Percentiles rank a stretch among this genome's conserved stretches.
Evolutionary conservation across 768 basidiomycete genomes (phyloP).

Genomic region (Fibroporia radiculosa): DNA sequence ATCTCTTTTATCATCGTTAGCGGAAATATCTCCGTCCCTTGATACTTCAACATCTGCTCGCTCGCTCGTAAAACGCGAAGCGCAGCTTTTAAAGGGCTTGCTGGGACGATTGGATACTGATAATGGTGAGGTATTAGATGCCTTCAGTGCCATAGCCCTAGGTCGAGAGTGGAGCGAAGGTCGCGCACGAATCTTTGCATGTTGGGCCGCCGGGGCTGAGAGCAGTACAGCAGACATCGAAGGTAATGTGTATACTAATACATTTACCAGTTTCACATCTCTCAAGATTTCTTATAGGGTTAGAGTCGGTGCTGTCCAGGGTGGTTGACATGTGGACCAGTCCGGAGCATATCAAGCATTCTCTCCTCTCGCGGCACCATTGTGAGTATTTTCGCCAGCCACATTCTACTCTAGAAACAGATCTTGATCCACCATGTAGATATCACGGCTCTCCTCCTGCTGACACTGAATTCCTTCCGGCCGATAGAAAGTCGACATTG

Average conservation of each 20-base stretch:
- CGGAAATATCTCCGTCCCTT: slow-evolving; percentile 22
- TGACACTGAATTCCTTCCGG: slow-evolving; percentile 55
- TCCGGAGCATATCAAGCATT: slow-evolving; percentile 72
- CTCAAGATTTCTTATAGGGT: no score
- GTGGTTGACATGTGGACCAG: slow-evolving; percentile 66
- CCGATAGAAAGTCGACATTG: slow-evolving; percentile 11
- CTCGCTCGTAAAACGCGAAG: slow-evolving; percentile 45
- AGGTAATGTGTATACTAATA: slow-evolving; percentile 21
- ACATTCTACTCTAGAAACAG: neutral
- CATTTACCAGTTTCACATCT: no score
- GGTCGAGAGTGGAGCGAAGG: slow-evolving; percentile 52
- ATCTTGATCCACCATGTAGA: slow-evolving; percentile 37
- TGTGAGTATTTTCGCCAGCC: slow-evolving; percentile 41
- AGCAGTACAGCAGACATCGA: slow-evolving; percentile 26
- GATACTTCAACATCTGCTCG: slow-evolving; percentile 28
- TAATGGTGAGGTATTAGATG: slow-evolving; percentile 45
- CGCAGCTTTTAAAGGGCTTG: slow-evolving; percentile 40
- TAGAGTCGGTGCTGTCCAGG: slow-evolving; percentile 39
- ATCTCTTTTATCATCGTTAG: slow-evolving; percentile 49
- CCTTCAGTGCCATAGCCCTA: slow-evolving; percentile 39
- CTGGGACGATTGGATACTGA: slow-evolving; percentile 43
- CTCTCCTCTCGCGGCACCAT: slow-evolving; percentile 63
- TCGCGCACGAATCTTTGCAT: slow-evolving; percentile 55
- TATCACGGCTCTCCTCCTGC: slow-evolving; percentile 62
- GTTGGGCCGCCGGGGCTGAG: slow-evolving; percentile 53